A percentile compares a stretch with the other conserved stretches of the same genome.
Evolutionary conservation across 2,329 filamentous ascomycete species (phyloP).

Genomic region (Pyrenochaeta sp.): DNA sequence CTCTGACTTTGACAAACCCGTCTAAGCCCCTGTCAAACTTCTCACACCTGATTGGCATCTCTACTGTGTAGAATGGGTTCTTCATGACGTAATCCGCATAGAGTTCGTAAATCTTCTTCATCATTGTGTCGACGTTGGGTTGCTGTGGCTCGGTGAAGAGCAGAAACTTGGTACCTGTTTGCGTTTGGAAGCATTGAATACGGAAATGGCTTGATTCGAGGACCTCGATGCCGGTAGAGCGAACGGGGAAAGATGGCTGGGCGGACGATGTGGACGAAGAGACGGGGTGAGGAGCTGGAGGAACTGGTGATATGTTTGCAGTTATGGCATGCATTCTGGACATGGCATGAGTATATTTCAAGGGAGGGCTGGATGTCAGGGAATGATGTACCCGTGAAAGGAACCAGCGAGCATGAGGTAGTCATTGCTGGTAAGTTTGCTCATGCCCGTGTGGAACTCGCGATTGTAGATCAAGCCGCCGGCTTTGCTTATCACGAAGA

Average conservation of each 20-base stretch:
- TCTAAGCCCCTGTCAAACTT: slow-evolving; percentile 88
- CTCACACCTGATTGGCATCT: slow-evolving; percentile 97
- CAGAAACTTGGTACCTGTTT: slow-evolving; percentile 94
- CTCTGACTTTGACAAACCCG: slow-evolving; percentile 72
- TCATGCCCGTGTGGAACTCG: slow-evolving; percentile 85
- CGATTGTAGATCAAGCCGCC: slow-evolving; percentile 96
- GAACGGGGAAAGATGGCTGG: slow-evolving; percentile 49
- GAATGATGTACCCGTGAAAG: slow-evolving; percentile 89
- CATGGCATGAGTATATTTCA: slow-evolving; percentile 4
- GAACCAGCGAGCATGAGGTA: slow-evolving; percentile 96
- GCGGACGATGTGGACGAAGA: slow-evolving; percentile 24
- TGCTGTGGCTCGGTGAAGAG: slow-evolving; percentile 92
- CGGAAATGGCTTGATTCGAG: slow-evolving; percentile 94
- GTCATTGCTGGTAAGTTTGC: slow-evolving; percentile 92
- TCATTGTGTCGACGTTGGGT: slow-evolving; percentile 82
- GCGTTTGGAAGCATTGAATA: slow-evolving; percentile 92
- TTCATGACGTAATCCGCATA: slow-evolving; percentile 99
- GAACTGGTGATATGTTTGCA: slow-evolving; percentile 47
- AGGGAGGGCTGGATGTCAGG: too few species aligned
- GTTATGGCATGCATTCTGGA: slow-evolving; percentile 70
- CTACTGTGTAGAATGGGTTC: slow-evolving; percentile 97
- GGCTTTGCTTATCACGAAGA: slow-evolving; percentile 99
- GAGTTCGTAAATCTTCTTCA: slow-evolving; percentile 88
- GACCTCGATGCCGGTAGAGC: slow-evolving; percentile 82
- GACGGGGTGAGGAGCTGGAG: slow-evolving; percentile 31